A percentile compares a stretch with the other conserved stretches of the same genome.
phyloP scores from a whole-genome alignment of 2,329 filamentous ascomycete species.

The Whalleya microplaca region DNA sequence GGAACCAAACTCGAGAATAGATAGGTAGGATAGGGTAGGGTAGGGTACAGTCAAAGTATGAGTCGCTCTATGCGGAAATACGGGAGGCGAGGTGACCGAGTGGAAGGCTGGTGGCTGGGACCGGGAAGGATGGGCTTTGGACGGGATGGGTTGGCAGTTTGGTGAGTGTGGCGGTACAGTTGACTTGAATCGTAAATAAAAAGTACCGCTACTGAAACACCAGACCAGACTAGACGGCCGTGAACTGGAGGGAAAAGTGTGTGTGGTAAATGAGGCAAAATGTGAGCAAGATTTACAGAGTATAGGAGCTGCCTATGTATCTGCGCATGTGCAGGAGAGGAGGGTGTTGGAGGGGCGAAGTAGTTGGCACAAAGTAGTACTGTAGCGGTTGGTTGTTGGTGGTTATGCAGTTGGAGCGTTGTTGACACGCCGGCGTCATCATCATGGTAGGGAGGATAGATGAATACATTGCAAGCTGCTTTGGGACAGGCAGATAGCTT shows the following conservation, averaged over 20 bases:
- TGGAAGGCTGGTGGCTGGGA: background rate
- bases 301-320: conserved; percentile 17
- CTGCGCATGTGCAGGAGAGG: conserved; percentile 8
- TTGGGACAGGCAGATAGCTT: background rate
- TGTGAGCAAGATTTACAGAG: conserved; percentile 13
- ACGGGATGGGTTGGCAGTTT: conserved; percentile 3
- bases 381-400: background rate
- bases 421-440: background rate
- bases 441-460: background rate
- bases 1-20: conserved; percentile 14
- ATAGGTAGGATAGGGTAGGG: conserved; percentile 12
- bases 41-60: conserved; percentile 18
- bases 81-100: conserved; percentile 24
- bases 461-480: background rate
- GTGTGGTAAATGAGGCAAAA: conserved; percentile 15
- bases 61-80: conserved; percentile 12
- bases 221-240: background rate
- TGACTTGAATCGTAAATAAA: conserved; percentile 5
- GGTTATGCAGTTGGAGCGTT: background rate
- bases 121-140: background rate
- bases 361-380: background rate
- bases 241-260: background rate
- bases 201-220: conserved; percentile 11
- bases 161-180: conserved; percentile 22
- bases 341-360: conserved; percentile 8